phyloP scores from a whole-genome alignment of 2,329 filamentous ascomycete genomes.

The Exophiala bonariae region DNA sequence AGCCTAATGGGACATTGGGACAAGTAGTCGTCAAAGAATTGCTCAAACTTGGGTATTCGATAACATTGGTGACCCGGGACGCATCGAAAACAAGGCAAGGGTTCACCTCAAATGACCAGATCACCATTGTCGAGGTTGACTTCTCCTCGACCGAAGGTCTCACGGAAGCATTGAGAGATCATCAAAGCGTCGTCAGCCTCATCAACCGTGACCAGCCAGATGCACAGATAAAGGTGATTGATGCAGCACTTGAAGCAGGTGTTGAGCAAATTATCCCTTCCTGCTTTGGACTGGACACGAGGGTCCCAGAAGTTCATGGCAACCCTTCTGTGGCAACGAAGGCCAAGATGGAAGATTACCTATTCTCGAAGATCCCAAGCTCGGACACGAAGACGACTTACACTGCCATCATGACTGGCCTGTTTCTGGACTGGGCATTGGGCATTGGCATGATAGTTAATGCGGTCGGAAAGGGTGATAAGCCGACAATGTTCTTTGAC shows the following conservation, averaged over 20 bases:
- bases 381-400: conserved; percentile 26
- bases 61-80: neutral
- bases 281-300: conserved; percentile 30
- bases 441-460: conserved; percentile 31
- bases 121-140: neutral
- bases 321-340: conserved; percentile 17
- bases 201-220: conserved; percentile 1
- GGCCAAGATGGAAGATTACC: conserved; percentile 14
- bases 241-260: conserved; percentile 25
- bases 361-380: conserved; percentile 8
- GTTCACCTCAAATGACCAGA: neutral
- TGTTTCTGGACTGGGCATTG: conserved; percentile 35
- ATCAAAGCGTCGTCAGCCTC: conserved; percentile 1
- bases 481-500: conserved; percentile 33
- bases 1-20: conserved; percentile 1
- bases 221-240: conserved; percentile 26
- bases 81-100: neutral
- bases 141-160: neutral
- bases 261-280: conserved; percentile 31
- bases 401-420: conserved; percentile 32
- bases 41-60: neutral
- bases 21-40: neutral
- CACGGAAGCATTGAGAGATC: neutral
- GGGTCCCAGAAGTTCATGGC: conserved; percentile 16
- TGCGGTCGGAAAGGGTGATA: conserved; percentile 24